Base-by-base conservation (phyloP, 257 asterid species). In the Lycium ferocissimum region DNA sequence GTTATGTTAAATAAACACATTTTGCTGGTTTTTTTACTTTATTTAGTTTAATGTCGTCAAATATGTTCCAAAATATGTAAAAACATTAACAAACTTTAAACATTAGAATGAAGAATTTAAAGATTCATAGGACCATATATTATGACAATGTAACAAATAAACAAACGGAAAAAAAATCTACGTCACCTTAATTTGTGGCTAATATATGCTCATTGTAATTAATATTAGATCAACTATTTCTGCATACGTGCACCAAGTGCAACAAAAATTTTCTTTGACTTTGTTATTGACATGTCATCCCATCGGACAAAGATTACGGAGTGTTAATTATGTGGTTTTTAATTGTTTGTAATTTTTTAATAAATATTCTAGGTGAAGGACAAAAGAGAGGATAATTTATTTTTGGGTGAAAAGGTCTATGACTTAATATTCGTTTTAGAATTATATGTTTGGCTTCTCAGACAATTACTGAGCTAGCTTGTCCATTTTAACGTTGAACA, bases 111-210 rank as follows among this genome's bases (percentile, higher is more conserved):
- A 40, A 18, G 54, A n/a, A 17, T 70, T 70, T 70, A 38, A 9
- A 70, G 79, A 70, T 70, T 70, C 56, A 40, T 13, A 45, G 17
- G 18, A 26, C 35, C 38, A n/a, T 20, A 71, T 18, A 72, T 10
- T n/a, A 72, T n/a, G 80, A 5, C 58, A n/a, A 72, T n/a, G 80
- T 38, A 45, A 18, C 37, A 72, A 45, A 72, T 9, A 18, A 72
- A 72, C 37, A 72, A 72, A 43, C 57, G 12, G 18, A 8, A 13
- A 5, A 58, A 62, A 72, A 11, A 10, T 72, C 8, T 9, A 72
- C 56, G 57, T 72, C 80, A 45, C 18, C 58, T 72, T 72, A 72
- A 72, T 45, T 9, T 72, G 80, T 72, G 80, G 80, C 37, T 72
- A 45, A 18, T n/a, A 18, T 66, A 35, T 2, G 75, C 18, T 45